Conservation (phyloP, 2,329 filamentous ascomycete genomes). For the Neonectria coccinea region DNA sequence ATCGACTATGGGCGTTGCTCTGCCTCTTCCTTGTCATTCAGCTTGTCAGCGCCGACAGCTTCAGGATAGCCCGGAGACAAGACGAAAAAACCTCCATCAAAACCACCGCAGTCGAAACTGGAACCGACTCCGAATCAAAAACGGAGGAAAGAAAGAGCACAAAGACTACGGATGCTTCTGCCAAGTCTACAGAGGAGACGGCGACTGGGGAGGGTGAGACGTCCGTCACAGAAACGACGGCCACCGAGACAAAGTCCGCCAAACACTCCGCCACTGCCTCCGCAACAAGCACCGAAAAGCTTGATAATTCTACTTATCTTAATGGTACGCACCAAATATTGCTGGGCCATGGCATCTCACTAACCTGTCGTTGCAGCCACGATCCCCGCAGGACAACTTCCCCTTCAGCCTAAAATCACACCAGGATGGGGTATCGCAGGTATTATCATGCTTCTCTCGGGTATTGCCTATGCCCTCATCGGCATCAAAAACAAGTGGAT, state of each 20-base stretch:
- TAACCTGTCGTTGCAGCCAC: constrained; percentile 51
- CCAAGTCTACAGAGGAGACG: constrained; percentile 19
- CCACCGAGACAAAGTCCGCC: constrained; percentile 31
- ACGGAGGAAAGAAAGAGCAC: constrained; percentile 27
- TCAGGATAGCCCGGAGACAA: constrained; percentile 50
- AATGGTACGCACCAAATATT: constrained; percentile 48
- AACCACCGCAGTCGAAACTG: constrained; percentile 32
- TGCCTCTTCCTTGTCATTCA: constrained; percentile 55
- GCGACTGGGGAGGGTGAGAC: constrained; percentile 19
- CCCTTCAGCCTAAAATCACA: constrained; percentile 79
- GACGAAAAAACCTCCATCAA: constrained; percentile 40
- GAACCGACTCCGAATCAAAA: constrained; percentile 17
- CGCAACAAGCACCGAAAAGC: constrained; percentile 35
- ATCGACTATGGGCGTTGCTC: constrained; percentile 53
- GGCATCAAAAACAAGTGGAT: constrained; percentile 86
- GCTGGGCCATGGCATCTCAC: not conserved
- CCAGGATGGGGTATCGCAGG: constrained; percentile 85
- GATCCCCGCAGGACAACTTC: constrained; percentile 68
- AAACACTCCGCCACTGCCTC: constrained; percentile 37
- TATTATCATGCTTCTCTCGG: constrained; percentile 78
- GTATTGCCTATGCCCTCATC: constrained; percentile 77
- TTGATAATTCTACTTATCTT: constrained; percentile 48
- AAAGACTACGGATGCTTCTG: constrained; percentile 30
- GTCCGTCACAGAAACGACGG: constrained; percentile 27
- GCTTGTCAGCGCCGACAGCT: constrained; percentile 50